Base-by-base conservation (phyloP, 139 green algal genomes). In the Coelastrella sp. region DNA sequence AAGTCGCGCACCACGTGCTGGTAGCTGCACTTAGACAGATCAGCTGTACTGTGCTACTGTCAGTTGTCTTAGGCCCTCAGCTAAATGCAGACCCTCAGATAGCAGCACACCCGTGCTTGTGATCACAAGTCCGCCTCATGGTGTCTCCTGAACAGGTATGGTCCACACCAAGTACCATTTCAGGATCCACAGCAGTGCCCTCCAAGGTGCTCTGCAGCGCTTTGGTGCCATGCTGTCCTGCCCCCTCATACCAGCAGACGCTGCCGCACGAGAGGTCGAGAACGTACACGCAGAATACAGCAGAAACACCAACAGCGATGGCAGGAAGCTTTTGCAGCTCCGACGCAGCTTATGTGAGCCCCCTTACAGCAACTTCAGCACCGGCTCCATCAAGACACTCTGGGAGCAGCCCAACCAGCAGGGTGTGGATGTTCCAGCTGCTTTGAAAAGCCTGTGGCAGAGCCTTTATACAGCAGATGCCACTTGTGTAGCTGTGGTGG, bases 151-250 rank as follows among this genome's bases (percentile, higher is more conserved):
- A 47, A 61, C 93, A 95, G 93, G 92, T 83, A 95, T 95, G 91
- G 92, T 94, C 19, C 93, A 95, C 90, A 96, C 94, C 3, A 60
- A 57, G 3, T 95, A 93, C 90, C 92, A 96, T 90, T 90, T 94
- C 80, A 93, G 83, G 22, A 89, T 94, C 22, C 64, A 91, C n/a
- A n/a, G 80, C 14, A 66, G 83, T n/a, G 71, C 86, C 57, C 88
- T 95, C 57, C 64, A 76, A 14, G 93, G 91, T 8, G 92, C 93
- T 3, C 74, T 96, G 71, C 84, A 91, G 65, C 88, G 94, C 19
- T 57, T 95, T 60, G 92, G 76, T 0, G 89, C 91, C 23, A 91
- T 94, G 84, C 94, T 95, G 61, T 76, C 77, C 0, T 79, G 78
- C 56, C 93, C 93, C 4, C 89, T 94, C 58, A 81, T 94, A 7